Percentiles rank a stretch among this genome's conserved stretches.
phyloP scores from a whole-genome alignment of 257 asterid genomes.

The Nicotiana sylvestris region DNA sequence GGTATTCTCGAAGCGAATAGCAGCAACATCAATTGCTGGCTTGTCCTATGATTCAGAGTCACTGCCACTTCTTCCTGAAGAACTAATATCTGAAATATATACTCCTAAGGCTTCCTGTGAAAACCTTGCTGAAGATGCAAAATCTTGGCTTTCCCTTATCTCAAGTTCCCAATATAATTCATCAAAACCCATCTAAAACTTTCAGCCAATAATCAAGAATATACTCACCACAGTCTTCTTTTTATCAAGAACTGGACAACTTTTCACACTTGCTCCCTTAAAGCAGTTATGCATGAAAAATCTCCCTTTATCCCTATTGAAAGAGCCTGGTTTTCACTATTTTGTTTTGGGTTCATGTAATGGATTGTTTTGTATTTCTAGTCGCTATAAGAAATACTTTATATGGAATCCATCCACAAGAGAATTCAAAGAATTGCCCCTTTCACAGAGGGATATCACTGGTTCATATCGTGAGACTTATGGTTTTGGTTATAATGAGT shows the following conservation, averaged over 20 bases:
- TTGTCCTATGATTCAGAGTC: too few species aligned
- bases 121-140: too few species aligned
- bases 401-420: slow-evolving; percentile 46
- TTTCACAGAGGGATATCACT: not conserved
- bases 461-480: not conserved
- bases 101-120: too few species aligned
- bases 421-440: slow-evolving; percentile 31
- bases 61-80: too few species aligned
- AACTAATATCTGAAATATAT: too few species aligned
- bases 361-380: slow-evolving; percentile 37
- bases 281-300: slow-evolving; percentile 28
- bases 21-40: too few species aligned
- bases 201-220: not conserved
- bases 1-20: too few species aligned
- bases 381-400: slow-evolving; percentile 15
- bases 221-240: not conserved
- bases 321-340: not conserved
- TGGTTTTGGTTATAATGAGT: slow-evolving; percentile 45
- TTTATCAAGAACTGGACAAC: not conserved
- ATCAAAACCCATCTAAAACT: slow-evolving; percentile 28
- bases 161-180: slow-evolving; percentile 27
- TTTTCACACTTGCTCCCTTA: slow-evolving; percentile 19
- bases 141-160: slow-evolving; percentile 17
- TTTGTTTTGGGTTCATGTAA: slow-evolving; percentile 43
- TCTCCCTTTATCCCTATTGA: slow-evolving; percentile 9